A percentile compares a stretch with the other conserved stretches of the same genome.
phyloP scores from a whole-genome alignment of 768 basidiomycete species.

The Naematelia encephala region DNA sequence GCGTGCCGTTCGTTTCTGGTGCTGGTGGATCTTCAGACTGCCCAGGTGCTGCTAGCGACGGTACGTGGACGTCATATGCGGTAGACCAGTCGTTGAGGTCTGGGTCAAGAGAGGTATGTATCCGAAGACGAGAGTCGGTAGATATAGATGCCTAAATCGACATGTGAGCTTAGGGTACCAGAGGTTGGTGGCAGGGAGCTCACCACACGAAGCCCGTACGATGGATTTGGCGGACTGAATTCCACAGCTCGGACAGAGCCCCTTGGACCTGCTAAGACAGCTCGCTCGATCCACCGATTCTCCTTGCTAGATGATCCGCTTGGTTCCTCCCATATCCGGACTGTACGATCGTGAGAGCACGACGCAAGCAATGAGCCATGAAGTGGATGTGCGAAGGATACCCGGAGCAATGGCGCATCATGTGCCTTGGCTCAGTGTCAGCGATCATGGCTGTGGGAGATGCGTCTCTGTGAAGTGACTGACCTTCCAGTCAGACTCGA shows the following conservation, averaged over 20 bases:
- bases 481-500: conserved; percentile 90
- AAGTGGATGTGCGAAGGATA: conserved; percentile 90
- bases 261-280: conserved; percentile 73
- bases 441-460: neutral
- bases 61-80: conserved; percentile 38
- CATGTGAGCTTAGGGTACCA: neutral
- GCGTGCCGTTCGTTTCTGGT: conserved; percentile 41
- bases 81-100: conserved; percentile 48
- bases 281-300: conserved; percentile 48
- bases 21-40: conserved; percentile 53
- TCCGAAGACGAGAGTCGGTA: conserved; percentile 77
- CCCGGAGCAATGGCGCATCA: conserved; percentile 77
- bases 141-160: conserved; percentile 72
- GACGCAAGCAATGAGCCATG: conserved; percentile 84
- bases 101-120: conserved; percentile 64
- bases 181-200: neutral
- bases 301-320: conserved; percentile 15
- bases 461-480: conserved; percentile 24
- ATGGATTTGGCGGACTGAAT: conserved; percentile 68
- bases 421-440: conserved; percentile 65
- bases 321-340: conserved; percentile 83
- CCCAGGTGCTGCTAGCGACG: conserved; percentile 32
- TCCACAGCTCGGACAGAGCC: conserved; percentile 82
- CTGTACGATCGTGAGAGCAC: conserved; percentile 82
- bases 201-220: conserved; percentile 85